Percentiles rank a stretch among this genome's conserved stretches.
Evolutionary conservation across 305 asterid species (phyloP).

Genomic region (Fraxinus paxiana): DNA sequence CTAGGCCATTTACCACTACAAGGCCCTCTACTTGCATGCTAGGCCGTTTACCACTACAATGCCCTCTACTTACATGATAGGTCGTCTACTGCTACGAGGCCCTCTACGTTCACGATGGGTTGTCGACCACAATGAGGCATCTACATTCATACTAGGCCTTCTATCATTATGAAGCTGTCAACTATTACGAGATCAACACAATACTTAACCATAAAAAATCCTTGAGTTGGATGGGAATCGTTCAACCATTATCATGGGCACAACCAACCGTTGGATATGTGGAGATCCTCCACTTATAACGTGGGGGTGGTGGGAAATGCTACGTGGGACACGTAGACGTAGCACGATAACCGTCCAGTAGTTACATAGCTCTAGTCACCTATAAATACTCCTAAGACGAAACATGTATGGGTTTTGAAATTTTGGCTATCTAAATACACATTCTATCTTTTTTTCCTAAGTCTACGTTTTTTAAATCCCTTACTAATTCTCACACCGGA

Average conservation of each 20-base stretch:
- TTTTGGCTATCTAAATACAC: no score
- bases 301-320: background rate
- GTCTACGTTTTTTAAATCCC: background rate
- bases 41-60: background rate
- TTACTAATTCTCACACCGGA: background rate
- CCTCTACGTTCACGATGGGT: background rate
- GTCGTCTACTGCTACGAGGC: background rate
- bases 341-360: background rate
- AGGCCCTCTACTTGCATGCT: background rate
- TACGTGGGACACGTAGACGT: background rate
- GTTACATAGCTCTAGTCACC: background rate
- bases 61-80: no score
- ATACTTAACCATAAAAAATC: background rate
- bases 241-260: background rate
- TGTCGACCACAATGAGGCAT: background rate
- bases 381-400: background rate
- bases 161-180: background rate
- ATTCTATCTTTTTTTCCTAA: no score
- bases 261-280: background rate
- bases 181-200: background rate
- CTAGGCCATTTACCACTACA: background rate
- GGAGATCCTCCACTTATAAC: background rate
- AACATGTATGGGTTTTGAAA: background rate
- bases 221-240: background rate
- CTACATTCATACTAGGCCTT: background rate